phyloP scores from a whole-genome alignment of 441 rosid genomes.

The Syzygium syzygioides region DNA sequence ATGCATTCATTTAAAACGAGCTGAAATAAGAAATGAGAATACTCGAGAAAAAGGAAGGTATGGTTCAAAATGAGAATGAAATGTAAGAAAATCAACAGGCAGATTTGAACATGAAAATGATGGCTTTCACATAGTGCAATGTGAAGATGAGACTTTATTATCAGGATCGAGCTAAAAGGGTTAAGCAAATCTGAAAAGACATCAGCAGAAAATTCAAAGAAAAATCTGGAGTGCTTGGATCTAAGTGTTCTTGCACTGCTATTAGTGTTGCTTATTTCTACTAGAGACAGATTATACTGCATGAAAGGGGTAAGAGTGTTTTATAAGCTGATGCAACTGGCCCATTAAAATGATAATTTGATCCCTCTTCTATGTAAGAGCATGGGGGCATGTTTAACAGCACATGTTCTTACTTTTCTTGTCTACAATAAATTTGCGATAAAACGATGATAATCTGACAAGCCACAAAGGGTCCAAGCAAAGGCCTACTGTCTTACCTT shows the following conservation, averaged over 20 bases:
- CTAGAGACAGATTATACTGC: background rate
- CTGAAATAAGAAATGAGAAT: background rate
- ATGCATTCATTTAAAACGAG: background rate
- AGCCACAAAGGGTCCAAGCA: background rate
- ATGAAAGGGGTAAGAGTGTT: background rate
- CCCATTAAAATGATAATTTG: background rate
- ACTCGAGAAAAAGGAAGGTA: background rate
- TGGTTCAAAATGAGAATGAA: background rate
- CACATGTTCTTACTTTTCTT: background rate
- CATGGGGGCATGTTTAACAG: background rate
- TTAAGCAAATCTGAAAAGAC: background rate
- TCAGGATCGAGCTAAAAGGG: background rate
- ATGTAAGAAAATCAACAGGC: background rate
- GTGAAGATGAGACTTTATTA: background rate
- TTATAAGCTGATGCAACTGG: background rate
- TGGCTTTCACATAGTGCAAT: background rate
- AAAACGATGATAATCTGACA: background rate
- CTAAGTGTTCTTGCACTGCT: background rate
- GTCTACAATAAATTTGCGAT: background rate
- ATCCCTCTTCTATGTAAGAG: background rate
- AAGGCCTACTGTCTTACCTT: constrained; percentile 26
- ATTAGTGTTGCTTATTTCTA: background rate
- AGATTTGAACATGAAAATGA: background rate
- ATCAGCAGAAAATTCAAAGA: background rate
- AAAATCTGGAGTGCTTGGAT: background rate